Evolutionary conservation across 1,284 basidiomycete species (phyloP).

Genomic region (Cutaneotrichosporon cyanovorans): DNA sequence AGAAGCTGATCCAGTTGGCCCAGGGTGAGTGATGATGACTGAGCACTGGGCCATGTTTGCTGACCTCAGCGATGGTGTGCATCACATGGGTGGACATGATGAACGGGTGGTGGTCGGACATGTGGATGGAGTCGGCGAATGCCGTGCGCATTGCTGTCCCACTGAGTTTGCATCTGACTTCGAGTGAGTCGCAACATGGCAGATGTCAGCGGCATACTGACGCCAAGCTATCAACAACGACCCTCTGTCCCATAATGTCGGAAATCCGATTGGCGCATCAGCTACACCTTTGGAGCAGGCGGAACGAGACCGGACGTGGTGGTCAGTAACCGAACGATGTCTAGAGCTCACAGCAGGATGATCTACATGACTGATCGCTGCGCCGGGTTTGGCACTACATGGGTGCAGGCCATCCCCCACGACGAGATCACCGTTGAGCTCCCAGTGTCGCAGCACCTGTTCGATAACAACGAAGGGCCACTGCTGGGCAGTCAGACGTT

Average conservation of each 20-base stretch:
- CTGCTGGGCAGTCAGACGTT: slow-evolving; percentile 30
- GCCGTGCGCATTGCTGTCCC: slow-evolving; percentile 29
- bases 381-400: slow-evolving; percentile 1
- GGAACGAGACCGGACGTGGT: slow-evolving; percentile 34
- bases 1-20: slow-evolving; percentile 25
- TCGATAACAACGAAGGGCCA: slow-evolving; percentile 14
- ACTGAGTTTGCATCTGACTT: slow-evolving; percentile 27
- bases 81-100: slow-evolving; percentile 28
- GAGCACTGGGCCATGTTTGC: neutral
- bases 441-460: slow-evolving; percentile 28
- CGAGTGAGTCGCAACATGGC: slow-evolving; percentile 12
- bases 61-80: slow-evolving; percentile 20
- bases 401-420: slow-evolving; percentile 16
- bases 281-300: slow-evolving; percentile 27
- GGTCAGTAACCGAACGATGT: slow-evolving; percentile 18
- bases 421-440: slow-evolving; percentile 39
- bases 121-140: slow-evolving; percentile 34
- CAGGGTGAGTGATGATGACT: slow-evolving; percentile 20
- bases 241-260: slow-evolving; percentile 10
- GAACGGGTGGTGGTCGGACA: slow-evolving; percentile 38
- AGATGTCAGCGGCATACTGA: neutral
- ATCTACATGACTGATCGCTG: slow-evolving; percentile 25
- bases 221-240: slow-evolving; percentile 1
- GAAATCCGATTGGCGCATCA: slow-evolving; percentile 6
- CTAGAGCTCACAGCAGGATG: slow-evolving; percentile 18